phyloP scores from a whole-genome alignment of 129 eudicot species.

The Ambrosia trifida region DNA sequence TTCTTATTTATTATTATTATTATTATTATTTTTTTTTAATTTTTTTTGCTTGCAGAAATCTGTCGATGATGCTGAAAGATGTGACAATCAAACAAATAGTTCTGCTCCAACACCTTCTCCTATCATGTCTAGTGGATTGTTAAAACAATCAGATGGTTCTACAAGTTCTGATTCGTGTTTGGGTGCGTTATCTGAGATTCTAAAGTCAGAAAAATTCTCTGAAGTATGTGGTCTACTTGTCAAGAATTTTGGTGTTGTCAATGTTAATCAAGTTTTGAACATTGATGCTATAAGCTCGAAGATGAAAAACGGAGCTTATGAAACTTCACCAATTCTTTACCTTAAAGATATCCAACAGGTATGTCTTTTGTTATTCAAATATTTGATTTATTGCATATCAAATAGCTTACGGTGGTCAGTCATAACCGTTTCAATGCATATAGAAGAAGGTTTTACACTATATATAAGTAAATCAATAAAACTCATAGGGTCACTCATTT shows the following conservation, averaged over 20 bases:
- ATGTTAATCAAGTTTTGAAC: slow-evolving; percentile 51
- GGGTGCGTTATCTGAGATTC: slow-evolving; percentile 47
- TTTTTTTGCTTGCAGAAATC: slow-evolving; percentile 45
- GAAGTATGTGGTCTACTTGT: slow-evolving; percentile 58
- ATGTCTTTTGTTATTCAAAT: slow-evolving; percentile 15
- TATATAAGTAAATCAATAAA: not conserved
- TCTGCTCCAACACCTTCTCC: slow-evolving; percentile 28
- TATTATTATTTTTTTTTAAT: too few species aligned
- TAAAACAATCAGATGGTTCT: slow-evolving; percentile 28
- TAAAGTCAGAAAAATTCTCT: slow-evolving; percentile 65
- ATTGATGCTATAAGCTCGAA: slow-evolving; percentile 51
- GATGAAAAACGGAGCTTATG: slow-evolving; percentile 73
- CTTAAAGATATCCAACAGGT: slow-evolving; percentile 85
- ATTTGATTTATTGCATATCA: too few species aligned
- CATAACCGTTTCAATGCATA: too few species aligned
- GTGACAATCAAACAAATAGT: slow-evolving; percentile 33
- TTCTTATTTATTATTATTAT: too few species aligned
- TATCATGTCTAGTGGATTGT: slow-evolving; percentile 40
- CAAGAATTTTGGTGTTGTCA: slow-evolving; percentile 62
- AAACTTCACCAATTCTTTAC: slow-evolving; percentile 59
- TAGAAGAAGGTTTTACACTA: too few species aligned
- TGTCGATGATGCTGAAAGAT: slow-evolving; percentile 35
- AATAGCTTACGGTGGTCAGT: too few species aligned
- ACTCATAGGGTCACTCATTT: not conserved
- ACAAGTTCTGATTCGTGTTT: slow-evolving; percentile 50